Base-by-base conservation (phyloP, 1,139 yeast species). In the Kodamaea suecica region DNA sequence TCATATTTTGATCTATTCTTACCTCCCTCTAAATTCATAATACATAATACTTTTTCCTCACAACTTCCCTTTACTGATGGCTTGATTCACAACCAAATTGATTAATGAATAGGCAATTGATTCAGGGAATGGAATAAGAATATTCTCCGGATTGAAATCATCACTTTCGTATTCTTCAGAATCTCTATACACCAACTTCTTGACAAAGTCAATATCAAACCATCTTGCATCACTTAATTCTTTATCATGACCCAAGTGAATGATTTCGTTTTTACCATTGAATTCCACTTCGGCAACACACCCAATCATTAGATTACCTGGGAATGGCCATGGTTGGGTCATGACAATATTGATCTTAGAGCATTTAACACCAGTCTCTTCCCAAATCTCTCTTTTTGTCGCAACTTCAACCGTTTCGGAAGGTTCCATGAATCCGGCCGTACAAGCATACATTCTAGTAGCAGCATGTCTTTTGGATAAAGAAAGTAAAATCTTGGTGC, bases 241-340 rank as follows among this genome's bases (percentile, higher is more conserved):
- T 20, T 84, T 78, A 54, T 90, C 97, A 52, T 87, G 87, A 17
- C 80, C 86, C 40, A 87, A 65, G 49, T 82, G 69, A 45, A 90
- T 82, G 5, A 53, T 49, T 49, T 80, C 87, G 49, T 78, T 72
- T 10, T 46, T 57, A 0, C 81, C 84, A 45, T 80, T 70, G 50
- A 77, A 78, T 7, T 81, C 84, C 2, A 81, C 52, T 25, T 72
- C 69, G 0, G 86, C 96, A 38, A 88, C 57, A 57, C 97, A 88
- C 8, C 97, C 97, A 48, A 92, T 73, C 97, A 90, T 90, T 50
- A 92, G 61, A 54, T 84, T 88, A 1, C 87, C 87, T 1, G 97
- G 97, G 61, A 80, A 90, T 16, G 97, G 98, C 97, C 97, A 88
- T 5, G 97, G 96, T 58, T 88, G 97, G 6, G 92, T 76, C 53